Evolutionary conservation across 108 stramenopile genomes (phyloP).

Genomic region (Nitzschia sp.): DNA sequence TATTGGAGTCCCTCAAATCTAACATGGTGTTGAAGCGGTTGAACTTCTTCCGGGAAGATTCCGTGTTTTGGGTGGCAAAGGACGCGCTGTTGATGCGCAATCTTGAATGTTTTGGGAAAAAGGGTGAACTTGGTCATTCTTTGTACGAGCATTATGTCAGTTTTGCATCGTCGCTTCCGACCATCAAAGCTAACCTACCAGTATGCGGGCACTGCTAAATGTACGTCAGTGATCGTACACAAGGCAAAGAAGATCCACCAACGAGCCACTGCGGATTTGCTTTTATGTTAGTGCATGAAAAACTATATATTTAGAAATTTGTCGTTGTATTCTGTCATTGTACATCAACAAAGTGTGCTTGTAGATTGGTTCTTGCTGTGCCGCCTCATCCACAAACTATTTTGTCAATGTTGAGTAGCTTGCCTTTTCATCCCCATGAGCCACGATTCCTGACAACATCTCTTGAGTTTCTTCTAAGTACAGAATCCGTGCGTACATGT

Average conservation of each 20-base stretch:
- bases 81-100: not conserved
- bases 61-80: conserved; percentile 13
- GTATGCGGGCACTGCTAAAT: not conserved
- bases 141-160: not conserved
- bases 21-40: conserved; percentile 10
- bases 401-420: no score
- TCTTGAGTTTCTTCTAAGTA: conserved; percentile 7
- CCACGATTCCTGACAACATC: no score
- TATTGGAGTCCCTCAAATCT: not conserved
- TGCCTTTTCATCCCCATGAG: no score
- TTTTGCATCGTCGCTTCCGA: not conserved
- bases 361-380: no score
- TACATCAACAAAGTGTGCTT: no score
- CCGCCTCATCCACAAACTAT: no score
- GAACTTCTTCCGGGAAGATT: conserved; percentile 22
- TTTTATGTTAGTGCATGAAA: no score
- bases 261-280: no score
- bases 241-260: no score
- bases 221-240: not conserved
- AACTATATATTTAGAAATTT: no score
- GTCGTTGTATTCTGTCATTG: no score
- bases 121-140: not conserved
- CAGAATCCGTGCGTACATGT: conserved; percentile 10
- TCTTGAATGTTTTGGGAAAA: not conserved
- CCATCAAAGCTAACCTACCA: not conserved